These are phyloP conservation scores for Dothideomycetes sp. DNA, from an alignment of 2,329 filamentous ascomycete genomes.

Conservation along the genomic window DNA sequence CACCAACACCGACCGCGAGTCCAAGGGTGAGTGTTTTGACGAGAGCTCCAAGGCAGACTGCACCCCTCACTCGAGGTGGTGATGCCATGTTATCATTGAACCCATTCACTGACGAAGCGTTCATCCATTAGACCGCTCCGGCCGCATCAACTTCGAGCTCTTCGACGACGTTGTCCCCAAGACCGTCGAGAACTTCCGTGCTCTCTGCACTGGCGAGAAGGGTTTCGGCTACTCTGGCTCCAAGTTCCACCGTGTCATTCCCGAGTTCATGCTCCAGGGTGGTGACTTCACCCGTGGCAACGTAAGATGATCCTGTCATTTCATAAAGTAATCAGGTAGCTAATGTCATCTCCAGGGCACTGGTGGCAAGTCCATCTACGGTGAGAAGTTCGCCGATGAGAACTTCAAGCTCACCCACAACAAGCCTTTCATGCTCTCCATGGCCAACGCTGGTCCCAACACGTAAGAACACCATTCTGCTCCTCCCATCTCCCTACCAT, in stretches of 20 bases:
- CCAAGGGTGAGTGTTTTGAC: constrained; percentile 59
- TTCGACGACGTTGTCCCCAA: constrained; percentile 79
- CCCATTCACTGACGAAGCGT: too few relatives aligned
- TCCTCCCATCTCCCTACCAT: neutral
- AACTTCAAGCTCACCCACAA: constrained; percentile 90
- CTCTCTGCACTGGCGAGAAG: constrained; percentile 91
- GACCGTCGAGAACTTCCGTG: constrained; percentile 95
- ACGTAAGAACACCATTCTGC: constrained; percentile 46
- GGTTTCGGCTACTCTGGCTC: constrained; percentile 74
- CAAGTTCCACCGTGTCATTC: constrained; percentile 92
- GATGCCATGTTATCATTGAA: too few relatives aligned
- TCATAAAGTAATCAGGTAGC: too few relatives aligned
- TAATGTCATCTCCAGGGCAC: constrained; percentile 49
- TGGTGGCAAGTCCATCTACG: constrained; percentile 94
- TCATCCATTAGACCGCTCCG: constrained; percentile 66
- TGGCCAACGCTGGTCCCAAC: constrained; percentile 98
- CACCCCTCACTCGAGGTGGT: too few relatives aligned
- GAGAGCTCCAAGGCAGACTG: constrained; percentile 4
- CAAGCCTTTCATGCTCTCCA: constrained; percentile 85
- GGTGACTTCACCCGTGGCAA: constrained; percentile 95
- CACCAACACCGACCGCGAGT: constrained; percentile 31
- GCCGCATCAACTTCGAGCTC: constrained; percentile 82
- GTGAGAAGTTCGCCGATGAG: constrained; percentile 94
- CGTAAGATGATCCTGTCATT: too few relatives aligned
- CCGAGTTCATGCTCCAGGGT: constrained; percentile 97